Evolutionary conservation across 1,284 basidiomycete genomes (phyloP).

Genomic region (Trichosporon asahii): DNA sequence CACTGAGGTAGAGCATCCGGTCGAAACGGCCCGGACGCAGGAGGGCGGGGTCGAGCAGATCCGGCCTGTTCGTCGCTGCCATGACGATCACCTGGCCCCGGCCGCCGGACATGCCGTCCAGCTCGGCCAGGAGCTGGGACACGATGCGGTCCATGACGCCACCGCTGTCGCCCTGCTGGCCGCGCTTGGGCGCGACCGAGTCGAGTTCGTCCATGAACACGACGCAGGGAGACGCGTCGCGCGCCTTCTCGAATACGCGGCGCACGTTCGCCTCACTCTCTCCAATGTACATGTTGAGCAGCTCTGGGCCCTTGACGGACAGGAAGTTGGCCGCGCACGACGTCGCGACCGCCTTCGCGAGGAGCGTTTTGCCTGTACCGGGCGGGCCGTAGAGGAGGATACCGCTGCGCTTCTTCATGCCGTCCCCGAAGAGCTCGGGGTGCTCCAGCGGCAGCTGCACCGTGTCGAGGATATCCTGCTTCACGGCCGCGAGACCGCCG

Average conservation of each 20-base stretch:
- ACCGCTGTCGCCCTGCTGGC: constrained; percentile 89
- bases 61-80: constrained; percentile 95
- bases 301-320: constrained; percentile 94
- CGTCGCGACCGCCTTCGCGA: constrained; percentile 74
- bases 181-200: constrained; percentile 90
- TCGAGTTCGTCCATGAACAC: constrained; percentile 99
- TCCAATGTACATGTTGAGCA: constrained; percentile 97
- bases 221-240: constrained; percentile 85
- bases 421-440: constrained; percentile 88
- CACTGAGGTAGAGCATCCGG: constrained; percentile 90
- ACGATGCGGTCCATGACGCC: constrained; percentile 99
- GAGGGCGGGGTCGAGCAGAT: constrained; percentile 88
- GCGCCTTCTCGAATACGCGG: constrained; percentile 82
- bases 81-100: constrained; percentile 80
- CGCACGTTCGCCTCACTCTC: constrained; percentile 97
- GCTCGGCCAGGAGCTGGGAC: constrained; percentile 88
- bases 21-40: constrained; percentile 95
- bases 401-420: constrained; percentile 92
- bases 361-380: constrained; percentile 87
- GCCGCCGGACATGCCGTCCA: constrained; percentile 79
- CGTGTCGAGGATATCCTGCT: constrained; percentile 92
- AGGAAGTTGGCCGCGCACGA: constrained; percentile 90
- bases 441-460: constrained; percentile 92
- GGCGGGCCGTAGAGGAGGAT: constrained; percentile 78
- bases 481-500: constrained; percentile 84